Evolutionary conservation across 257 asterid species (phyloP), one percentile per base, ranked within the genome.

Genomic region (Solanum dulcamara): DNA sequence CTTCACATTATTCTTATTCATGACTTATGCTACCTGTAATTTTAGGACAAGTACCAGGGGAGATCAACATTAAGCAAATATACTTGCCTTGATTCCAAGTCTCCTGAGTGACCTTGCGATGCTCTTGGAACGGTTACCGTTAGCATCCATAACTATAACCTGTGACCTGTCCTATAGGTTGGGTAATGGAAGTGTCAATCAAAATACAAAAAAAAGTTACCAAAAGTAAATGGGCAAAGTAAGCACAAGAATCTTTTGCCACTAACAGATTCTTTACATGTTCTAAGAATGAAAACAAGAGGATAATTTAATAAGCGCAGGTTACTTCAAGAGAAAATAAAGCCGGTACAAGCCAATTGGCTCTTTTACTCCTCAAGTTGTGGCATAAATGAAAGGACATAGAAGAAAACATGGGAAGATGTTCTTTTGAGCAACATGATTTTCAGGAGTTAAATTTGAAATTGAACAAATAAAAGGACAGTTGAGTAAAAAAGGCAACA

Each of bases 81-180:
- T 64, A 90, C 95, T 89, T 91, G 91, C 99, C 97, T 92, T 89
- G 50, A 89, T 90, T 87, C 99, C 99, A 83, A 95, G 97, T 89
- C 92, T 94, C 87, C 85, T 88, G 89, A 96, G 88, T 86, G 99
- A 93, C 85, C 99, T 92, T 6, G 98, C 98, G 70, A 95, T 88
- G 32, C 94, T 89, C 88, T 96, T 96, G 81, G 99, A 93, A 71
- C 92, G 93, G 86, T 85, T 87, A 88, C 99, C 99, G 80, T 96
- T 92, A 81, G 94, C 96, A 93, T 96, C 99, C 98, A 96, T 91
- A 72, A 96, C 89, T 84, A 96, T 86, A 88, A 96, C 94, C 93
- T 93, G 94, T 83, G 99, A 91, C 90, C 93, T 91, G 92, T 88
- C 93, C 98, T 94, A 87, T 85, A 89, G 64, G 64, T 48, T 46